Base-by-base conservation (phyloP, 331 rosid genomes). In the Quercus lobata region DNA sequence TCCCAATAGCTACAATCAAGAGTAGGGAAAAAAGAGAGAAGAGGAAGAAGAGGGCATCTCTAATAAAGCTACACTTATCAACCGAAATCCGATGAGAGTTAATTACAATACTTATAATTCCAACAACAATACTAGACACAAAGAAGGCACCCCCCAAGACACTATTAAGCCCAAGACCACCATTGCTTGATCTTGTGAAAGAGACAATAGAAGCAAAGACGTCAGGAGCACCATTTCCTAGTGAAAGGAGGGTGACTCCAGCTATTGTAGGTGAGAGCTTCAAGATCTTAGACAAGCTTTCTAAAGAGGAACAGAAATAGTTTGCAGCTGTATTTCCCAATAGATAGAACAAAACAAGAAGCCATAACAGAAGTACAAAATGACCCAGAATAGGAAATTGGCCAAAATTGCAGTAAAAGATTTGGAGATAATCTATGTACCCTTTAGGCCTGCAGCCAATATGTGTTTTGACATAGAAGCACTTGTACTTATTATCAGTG, bases 251-350 rank as follows among this genome's bases (percentile, higher is more conserved):
- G 18, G 92, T 89, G 10, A 89, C 86, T 34, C 92, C 92, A 35
- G 92, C 92, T 69, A 87, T 86, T 2, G 90, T 83, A 4, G 92
- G 92, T n/a, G 92, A 87, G 29, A 89, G 65, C 60, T 89, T 83
- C 66, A 89, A 69, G 4, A 86, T n/a, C 32, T 19, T 78, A 0
- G 92, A 89, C 32, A 89, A 75, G 57, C 83, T 83, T 69, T 89
- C 92, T 2, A 89, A 79, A 2, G 90, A 87, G 69, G 86, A 76
- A 57, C 92, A 89, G 66, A 89, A 89, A 80, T 87, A 89, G 22
- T 69, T 87, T 8, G 98, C 89, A 35, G 98, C 97, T 10, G 98
- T 94, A 76, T 94, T 89, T 1, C 97, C 97, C 78, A 94, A 44
- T 2, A 94, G 81, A 81, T 90, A 94, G 89, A 94, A 92, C 88